Conservation (phyloP, 176 grass and related monocot genomes). For the Sorghum bicolor region DNA sequence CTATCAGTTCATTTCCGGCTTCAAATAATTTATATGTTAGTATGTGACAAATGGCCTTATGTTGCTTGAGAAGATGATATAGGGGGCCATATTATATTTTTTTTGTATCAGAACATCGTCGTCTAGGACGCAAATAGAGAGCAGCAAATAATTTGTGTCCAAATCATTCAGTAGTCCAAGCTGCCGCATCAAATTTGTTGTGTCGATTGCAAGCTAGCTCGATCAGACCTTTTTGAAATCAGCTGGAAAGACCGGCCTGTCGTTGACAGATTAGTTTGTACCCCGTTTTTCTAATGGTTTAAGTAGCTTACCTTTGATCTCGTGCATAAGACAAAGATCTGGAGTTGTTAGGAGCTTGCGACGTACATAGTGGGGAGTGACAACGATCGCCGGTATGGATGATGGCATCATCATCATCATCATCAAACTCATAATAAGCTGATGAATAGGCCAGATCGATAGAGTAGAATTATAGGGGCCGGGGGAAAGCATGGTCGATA, state of each 20-base stretch:
- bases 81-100: background rate
- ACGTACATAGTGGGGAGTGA: conserved; percentile 32
- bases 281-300: background rate
- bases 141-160: conserved; percentile 20
- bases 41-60: conserved; percentile 24
- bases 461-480: background rate
- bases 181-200: conserved; percentile 21
- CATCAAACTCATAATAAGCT: background rate
- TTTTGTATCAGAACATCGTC: conserved; percentile 6
- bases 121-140: background rate
- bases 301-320: background rate
- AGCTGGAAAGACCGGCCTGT: conserved; percentile 33
- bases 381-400: background rate
- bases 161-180: conserved; percentile 21
- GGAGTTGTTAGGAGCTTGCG: conserved; percentile 29
- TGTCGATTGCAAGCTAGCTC: conserved; percentile 23
- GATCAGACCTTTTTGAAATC: conserved; percentile 25
- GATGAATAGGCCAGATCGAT: conserved; percentile 10
- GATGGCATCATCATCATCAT: conserved; percentile 3
- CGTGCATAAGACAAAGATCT: conserved; percentile 22
- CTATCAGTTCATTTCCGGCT: too few species aligned
- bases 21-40: background rate
- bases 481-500: background rate
- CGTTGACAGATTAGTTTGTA: conserved; percentile 20
- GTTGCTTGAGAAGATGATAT: background rate